phyloP scores from a whole-genome alignment of 1,284 basidiomycete genomes.

The Ganoderma sinense region DNA sequence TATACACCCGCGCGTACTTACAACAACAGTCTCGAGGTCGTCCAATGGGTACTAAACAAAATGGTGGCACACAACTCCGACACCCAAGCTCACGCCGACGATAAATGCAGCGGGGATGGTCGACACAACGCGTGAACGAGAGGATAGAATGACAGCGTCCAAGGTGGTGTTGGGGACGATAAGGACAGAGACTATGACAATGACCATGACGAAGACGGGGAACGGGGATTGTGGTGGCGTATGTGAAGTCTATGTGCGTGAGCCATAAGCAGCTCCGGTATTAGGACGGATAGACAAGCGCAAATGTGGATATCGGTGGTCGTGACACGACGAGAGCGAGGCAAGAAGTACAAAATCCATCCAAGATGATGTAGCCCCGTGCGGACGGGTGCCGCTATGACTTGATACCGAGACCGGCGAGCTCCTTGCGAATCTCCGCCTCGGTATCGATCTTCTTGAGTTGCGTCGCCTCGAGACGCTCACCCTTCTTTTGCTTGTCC shows the following conservation, averaged over 20 bases:
- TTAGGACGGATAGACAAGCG: not conserved
- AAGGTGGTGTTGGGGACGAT: not conserved
- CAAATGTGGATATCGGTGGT: not conserved
- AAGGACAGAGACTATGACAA: not conserved
- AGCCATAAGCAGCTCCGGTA: not conserved
- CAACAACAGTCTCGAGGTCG: not conserved
- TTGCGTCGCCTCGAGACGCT: conserved; percentile 92
- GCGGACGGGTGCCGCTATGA: conserved; percentile 29
- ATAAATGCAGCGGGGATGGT: not conserved
- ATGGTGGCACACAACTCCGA: not conserved
- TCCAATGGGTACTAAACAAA: not conserved
- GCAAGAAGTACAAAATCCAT: not conserved
- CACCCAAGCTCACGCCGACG: no score
- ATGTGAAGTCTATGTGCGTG: not conserved
- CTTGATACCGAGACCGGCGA: conserved; percentile 53
- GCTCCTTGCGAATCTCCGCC: conserved; percentile 83
- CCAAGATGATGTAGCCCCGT: not conserved
- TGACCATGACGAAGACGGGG: not conserved
- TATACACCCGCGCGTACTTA: not conserved
- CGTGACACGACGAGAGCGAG: not conserved
- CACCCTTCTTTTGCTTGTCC: conserved; percentile 86
- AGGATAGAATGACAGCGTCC: conserved; percentile 5
- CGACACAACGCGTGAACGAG: not conserved
- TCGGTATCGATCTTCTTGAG: conserved; percentile 95
- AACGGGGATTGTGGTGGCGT: no score